Evolutionary conservation across 23 red algal genomes (phyloP), one percentile per base, ranked within the genome.

Genomic region (Chondrus crispus): DNA sequence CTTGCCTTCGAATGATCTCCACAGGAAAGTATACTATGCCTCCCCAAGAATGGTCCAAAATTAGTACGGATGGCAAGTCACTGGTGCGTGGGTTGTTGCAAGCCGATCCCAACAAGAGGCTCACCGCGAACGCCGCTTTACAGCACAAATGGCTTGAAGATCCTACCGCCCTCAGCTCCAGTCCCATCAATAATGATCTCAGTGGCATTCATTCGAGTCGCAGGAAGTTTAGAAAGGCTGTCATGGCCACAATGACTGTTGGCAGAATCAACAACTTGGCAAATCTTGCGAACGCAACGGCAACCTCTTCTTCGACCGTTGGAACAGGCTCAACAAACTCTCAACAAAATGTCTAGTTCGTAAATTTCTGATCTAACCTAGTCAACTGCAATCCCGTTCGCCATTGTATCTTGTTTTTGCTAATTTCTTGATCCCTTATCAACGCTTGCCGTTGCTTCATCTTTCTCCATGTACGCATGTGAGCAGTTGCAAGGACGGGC

Each of bases 121-220:
- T 98, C 11, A 95, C 93, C 32, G 96, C 94, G 20, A 92, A 94
- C 30, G 90, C 82, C 64, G 93, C 93, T n/a, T 84, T 98, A 66
- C 57, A 93, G 51, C 96, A 98, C 68, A 88, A 64, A 76, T 98
- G 93, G 93, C 68, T 97, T 5, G 79, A 79, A 22, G 93, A 87
- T 74, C 93, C 93, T 2, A 62, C 41, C 18, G 54, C 82, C 20
- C 66, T 53, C 35, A 91, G 93, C 44, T 46, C 71, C 9, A 52
- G 54, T 20, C 93, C 93, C 28, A 85, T 95, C 81, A 83, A 83
- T 39, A 95, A 95, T 51, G 93, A 95, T 57, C 78, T 95, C 69
- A 87, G 85, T 46, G 93, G 80, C n/a, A 88, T 95, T 47, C 93
- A 95, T 50, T 90, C 84, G 22, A 82, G 80, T 79, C 57, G 88